A percentile compares a stretch with the other conserved stretches of the same genome.
Conservation (phyloP, 2,329 filamentous ascomycete species). For the Dothiorella sarmentorum region DNA sequence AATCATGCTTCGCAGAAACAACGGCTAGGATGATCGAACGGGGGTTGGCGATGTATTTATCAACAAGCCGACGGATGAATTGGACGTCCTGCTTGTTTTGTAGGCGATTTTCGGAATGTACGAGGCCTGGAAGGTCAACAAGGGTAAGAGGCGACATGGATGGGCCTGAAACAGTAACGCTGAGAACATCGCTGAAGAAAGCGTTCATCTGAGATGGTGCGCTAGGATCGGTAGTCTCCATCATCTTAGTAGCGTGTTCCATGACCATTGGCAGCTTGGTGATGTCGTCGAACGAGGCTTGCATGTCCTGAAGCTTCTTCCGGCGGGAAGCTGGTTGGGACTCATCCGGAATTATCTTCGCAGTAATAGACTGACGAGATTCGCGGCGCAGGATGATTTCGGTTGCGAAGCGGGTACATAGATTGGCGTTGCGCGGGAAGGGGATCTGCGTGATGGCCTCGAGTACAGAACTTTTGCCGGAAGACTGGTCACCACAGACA, state of each 20-base stretch:
- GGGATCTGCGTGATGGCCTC: constrained; percentile 41
- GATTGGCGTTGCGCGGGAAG: constrained; percentile 37
- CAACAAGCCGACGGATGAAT: constrained; percentile 35
- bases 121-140: constrained; percentile 39
- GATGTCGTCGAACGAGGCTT: background rate
- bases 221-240: constrained; percentile 28
- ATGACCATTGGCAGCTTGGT: background rate
- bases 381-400: constrained; percentile 44
- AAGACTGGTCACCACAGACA: constrained; percentile 78
- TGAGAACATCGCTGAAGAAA: constrained; percentile 27
- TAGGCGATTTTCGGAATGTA: constrained; percentile 31
- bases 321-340: background rate
- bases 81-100: constrained; percentile 34
- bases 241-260: background rate
- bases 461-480: constrained; percentile 69
- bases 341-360: constrained; percentile 31
- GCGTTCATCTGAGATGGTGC: constrained; percentile 41
- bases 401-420: constrained; percentile 46
- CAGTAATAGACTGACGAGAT: constrained; percentile 24
- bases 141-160: constrained; percentile 29
- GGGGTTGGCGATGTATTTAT: constrained; percentile 51
- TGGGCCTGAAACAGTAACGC: constrained; percentile 26
- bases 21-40: constrained; percentile 32
- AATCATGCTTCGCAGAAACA: constrained; percentile 34
- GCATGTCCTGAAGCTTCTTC: too few species aligned